Evolutionary conservation across 331 rosid species (phyloP), one percentile per base, ranked within the genome.

Genomic region (Saraca asoca): DNA sequence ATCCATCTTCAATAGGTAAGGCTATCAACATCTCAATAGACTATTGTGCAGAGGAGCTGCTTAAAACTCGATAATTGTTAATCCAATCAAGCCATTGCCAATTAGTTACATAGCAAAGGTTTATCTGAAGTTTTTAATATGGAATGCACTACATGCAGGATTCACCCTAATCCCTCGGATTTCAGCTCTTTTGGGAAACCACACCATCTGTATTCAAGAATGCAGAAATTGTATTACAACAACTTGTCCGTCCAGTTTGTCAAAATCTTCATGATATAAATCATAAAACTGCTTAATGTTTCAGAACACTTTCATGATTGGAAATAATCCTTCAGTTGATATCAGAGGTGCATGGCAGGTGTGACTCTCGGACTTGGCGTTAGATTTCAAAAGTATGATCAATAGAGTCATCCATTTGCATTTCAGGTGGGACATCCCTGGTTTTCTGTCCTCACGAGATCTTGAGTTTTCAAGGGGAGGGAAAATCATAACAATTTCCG

Each of bases 361-460:
- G 20, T 70, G 71, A 17, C 70, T 65, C 55, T 12, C 44, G 62
- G 8, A n/a, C 20, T n/a, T 49, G 18, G 51, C 59, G 42, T 66
- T 49, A 15, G 43, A 69, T 66, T 69, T 81, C 62, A 59, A n/a
- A n/a, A n/a, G 42, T 16, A 46, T 38, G 51, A 9, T 58, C 7
- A 71, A 53, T 37, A 45, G 48, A 61, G 55, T 61, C n/a, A n/a
- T n/a, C n/a, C n/a, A n/a, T n/a, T n/a, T 54, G 48, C 62, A 52
- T 78, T 74, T 72, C 87, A 88, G 95, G 78, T 75, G 7, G 95
- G 91, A 56, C 81, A 56, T 79, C 95, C 91, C 68, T 88, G 95
- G 91, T 88, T 88, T 83, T 83, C 91, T 52, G 79, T 88, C 73
- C 87, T 88, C 79, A 88, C 91, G 3, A 85, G 91, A 75, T 85